Percentiles rank a stretch among this genome's conserved stretches.
These are phyloP conservation scores for Chrysoporthe austroafricana DNA, from an alignment of 2,329 filamentous ascomycete genomes.

Conservation along the genomic window DNA sequence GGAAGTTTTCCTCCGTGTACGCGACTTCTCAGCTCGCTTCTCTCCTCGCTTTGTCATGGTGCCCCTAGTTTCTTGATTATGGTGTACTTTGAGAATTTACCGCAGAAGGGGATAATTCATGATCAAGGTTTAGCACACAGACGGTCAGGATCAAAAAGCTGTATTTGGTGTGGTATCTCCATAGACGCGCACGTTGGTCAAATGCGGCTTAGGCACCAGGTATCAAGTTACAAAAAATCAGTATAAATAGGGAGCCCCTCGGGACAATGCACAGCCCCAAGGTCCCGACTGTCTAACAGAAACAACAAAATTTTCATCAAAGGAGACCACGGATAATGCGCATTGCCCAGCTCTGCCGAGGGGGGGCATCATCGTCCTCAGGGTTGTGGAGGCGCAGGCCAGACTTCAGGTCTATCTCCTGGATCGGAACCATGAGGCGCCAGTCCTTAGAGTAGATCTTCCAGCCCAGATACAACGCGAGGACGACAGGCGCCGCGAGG, in stretches of 20 bases:
- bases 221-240: too few relatives aligned
- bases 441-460: conserved; percentile 61
- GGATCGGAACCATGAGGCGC: conserved; percentile 59
- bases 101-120: too few relatives aligned
- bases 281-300: neutral
- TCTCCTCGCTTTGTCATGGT: too few relatives aligned
- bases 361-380: conserved; percentile 36
- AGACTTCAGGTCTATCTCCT: conserved; percentile 65
- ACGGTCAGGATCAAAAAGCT: too few relatives aligned
- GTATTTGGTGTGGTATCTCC: too few relatives aligned
- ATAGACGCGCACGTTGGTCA: too few relatives aligned
- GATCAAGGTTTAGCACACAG: too few relatives aligned
- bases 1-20: too few relatives aligned
- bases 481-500: conserved; percentile 60
- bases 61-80: too few relatives aligned
- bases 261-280: neutral
- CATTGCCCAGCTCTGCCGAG: conserved; percentile 40
- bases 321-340: conserved; percentile 42
- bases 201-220: too few relatives aligned
- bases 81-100: too few relatives aligned
- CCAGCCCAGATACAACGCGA: conserved; percentile 65
- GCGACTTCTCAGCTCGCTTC: too few relatives aligned
- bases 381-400: conserved; percentile 60
- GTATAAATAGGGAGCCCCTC: neutral
- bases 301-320: conserved; percentile 35